These are phyloP conservation scores for Trypanosoma caninum DNA, from an alignment of 208 protist genomes.

Conservation along the genomic window DNA sequence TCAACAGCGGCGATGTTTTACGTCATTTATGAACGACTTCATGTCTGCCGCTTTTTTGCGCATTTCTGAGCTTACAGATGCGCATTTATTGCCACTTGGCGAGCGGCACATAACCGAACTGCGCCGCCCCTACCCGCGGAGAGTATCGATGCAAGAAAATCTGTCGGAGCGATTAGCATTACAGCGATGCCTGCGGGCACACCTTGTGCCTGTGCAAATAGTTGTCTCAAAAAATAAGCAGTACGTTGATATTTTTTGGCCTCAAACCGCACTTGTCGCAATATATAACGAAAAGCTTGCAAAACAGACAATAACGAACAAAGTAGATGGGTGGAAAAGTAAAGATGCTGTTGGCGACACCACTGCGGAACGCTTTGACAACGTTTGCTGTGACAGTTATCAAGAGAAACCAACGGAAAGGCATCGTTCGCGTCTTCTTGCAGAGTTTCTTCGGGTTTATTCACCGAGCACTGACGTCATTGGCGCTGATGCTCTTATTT, in stretches of 20 bases:
- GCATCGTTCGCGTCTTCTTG: conserved; percentile 49
- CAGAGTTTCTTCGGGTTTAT: conserved; percentile 82
- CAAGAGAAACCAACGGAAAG: too few relatives aligned
- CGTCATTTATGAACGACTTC: conserved; percentile 11
- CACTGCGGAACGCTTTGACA: too few relatives aligned
- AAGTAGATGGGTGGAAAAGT: background rate
- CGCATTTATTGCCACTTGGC: conserved; percentile 23
- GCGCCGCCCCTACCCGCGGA: conserved; percentile 39
- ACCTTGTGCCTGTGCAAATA: conserved; percentile 54
- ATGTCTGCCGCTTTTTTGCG: conserved; percentile 1
- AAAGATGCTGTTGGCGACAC: too few relatives aligned
- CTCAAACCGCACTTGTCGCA: conserved; percentile 23
- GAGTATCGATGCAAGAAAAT: conserved; percentile 28
- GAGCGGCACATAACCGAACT: conserved; percentile 71
- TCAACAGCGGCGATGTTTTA: conserved; percentile 2
- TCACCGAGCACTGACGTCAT: conserved; percentile 83
- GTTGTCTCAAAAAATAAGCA: conserved; percentile 46
- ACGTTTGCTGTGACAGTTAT: too few relatives aligned
- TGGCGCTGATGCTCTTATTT: conserved; percentile 48
- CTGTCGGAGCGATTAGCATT: conserved; percentile 57
- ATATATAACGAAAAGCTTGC: background rate
- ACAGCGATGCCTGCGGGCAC: conserved; percentile 46
- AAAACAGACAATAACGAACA: background rate
- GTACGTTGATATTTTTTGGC: conserved; percentile 77
- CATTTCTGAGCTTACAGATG: conserved; percentile 1